Evolutionary conservation across 192 early-diverging fungal genomes (phyloP), one percentile per base, ranked within the genome.

Genomic region (Entomortierella lignicola): DNA sequence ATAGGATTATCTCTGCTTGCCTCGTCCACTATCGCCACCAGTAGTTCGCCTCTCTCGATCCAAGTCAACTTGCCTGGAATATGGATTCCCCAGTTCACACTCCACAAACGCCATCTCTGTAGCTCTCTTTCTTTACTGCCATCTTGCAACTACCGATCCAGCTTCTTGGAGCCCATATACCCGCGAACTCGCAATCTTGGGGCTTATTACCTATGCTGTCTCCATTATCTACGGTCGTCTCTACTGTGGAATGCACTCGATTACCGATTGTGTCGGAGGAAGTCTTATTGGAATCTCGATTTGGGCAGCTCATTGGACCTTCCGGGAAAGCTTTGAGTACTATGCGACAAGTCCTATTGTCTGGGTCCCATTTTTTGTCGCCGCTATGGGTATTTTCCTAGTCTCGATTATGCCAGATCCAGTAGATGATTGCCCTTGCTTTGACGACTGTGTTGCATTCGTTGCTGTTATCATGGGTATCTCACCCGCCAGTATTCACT

Each of bases 1-100:
- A 34, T 77, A 98, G 88, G 96, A 98, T 81, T 94, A 90, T 58
- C 66, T 96, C 41, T 92, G 94, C 71, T 84, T 94, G 18, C 95
- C 96, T 41, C 82, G 96, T 56, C 96, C 96, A n/a, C 60, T 88
- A 7, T 89, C 89, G 51, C 94, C 94, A 23, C 92, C 93, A 12
- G 87, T 96, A 47, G 82, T 83, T 10, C 90, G 94, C 21, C 84
- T 93, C 61, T 92, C 92, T 8, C 84, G 85, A 63, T 92, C 88
- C 41, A 81, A 83, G 26, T 87, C 88, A 11, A 88, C 89, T 62
- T 88, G 91, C 15, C 80, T 90, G 18, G 96, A 98, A 80, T 98
- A 95, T 68, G 96, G 96, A 18, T 96, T 96, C 70, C 96, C 96
- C 23, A 95, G 94, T 4, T 94, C 94, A 0, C 96, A 98, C 66